Evolutionary conservation across 768 basidiomycete genomes (phyloP), one percentile per base, ranked within the genome.

Genomic region (Amanita subjunquillea): DNA sequence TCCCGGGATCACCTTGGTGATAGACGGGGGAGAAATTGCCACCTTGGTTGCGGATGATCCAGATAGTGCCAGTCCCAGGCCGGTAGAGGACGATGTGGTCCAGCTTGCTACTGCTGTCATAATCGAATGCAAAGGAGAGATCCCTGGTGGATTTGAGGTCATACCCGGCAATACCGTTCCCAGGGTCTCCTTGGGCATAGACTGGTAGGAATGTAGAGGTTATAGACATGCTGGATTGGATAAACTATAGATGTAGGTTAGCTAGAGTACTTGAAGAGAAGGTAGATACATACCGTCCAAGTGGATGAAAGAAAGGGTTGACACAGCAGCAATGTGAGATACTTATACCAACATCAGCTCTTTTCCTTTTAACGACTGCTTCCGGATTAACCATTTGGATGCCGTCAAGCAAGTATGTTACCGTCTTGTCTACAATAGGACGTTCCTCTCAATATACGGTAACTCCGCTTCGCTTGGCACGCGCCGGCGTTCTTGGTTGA

Each of bases 401-500:
- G 34, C 34, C 34, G 34, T 34, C 34, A 34, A 34, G 34, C 7
- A 34, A 34, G 34, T 34, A 34, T 34, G 34, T 34, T 34, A 34
- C 34, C 34, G 34, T 34, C 34, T 34, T 34, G 34, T 34, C 34
- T 34, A 34, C 34, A 34, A 34, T 34, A 34, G 34, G 34, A 34
- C 12, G 34, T 34, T 34, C 2, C 34, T 34, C 34, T 34, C 34
- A 34, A 34, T 34, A 34, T 34, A 34, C 34, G 34, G 34, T 34
- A 34, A 34, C 34, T 34, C 34, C 6, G 34, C 7, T 34, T 7
- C 7, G 34, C 34, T 34, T 34, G 34, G 17, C 17, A 17, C 17
- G 79, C 78, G 38, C 85, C 87, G 2, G 82, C 80, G 0, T 77
- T 89, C 51, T 72, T 91, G 40, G 87, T 91, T 7, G 87, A 90